A percentile compares a stretch with the other conserved stretches of the same genome.
Evolutionary conservation across 768 basidiomycete species (phyloP).

Genomic region (Boletus sp.): DNA sequence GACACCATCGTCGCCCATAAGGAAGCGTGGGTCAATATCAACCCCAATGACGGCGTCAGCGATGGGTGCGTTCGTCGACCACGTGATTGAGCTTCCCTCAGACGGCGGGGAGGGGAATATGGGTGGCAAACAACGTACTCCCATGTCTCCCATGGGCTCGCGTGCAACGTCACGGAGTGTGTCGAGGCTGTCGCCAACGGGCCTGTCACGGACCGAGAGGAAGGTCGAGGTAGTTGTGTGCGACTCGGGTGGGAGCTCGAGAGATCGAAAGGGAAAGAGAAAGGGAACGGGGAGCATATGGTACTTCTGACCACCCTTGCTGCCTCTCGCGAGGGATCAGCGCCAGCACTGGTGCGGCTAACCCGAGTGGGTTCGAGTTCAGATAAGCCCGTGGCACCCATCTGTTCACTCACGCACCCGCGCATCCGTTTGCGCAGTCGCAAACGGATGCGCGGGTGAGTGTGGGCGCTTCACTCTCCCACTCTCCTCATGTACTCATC

Average conservation of each 20-base stretch:
- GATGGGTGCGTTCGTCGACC: constrained; percentile 17
- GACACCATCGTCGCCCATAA: neutral
- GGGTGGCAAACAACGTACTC: neutral
- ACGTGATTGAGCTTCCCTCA: constrained; percentile 21
- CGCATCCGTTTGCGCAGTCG: too few relatives aligned
- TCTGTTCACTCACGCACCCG: too few relatives aligned
- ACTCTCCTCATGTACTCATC: too few relatives aligned
- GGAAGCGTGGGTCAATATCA: neutral
- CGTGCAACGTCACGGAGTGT: neutral
- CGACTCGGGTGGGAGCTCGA: neutral
- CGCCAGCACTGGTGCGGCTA: too few relatives aligned
- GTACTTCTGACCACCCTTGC: too few relatives aligned
- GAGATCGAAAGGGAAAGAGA: neutral
- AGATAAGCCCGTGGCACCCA: too few relatives aligned
- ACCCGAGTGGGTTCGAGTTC: too few relatives aligned
- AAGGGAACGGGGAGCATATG: neutral
- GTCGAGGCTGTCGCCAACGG: constrained; percentile 2
- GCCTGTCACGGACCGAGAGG: neutral
- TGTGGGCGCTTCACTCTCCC: too few relatives aligned
- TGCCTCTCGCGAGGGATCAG: too few relatives aligned
- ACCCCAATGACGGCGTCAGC: neutral
- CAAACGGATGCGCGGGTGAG: too few relatives aligned
- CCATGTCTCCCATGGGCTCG: neutral
- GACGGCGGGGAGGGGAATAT: constrained; percentile 14
- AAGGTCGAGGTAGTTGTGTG: neutral